A percentile compares a stretch with the other conserved stretches of the same genome.
These are phyloP conservation scores for Arctostaphylos glauca DNA, from an alignment of 148 eudicot genomes.

Conservation along the genomic window DNA sequence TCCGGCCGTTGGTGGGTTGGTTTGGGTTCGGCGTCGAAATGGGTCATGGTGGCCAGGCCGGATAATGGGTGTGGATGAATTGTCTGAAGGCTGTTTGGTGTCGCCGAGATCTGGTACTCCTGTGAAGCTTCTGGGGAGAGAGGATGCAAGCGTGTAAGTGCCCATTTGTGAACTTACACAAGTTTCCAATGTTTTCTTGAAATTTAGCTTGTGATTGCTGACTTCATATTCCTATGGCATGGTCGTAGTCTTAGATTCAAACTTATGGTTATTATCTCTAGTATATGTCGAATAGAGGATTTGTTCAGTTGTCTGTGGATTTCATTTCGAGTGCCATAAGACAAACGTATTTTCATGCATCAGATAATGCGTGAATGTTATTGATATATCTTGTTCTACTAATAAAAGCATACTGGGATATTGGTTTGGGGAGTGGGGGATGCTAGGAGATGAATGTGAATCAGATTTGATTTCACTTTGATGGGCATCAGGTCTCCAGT, in stretches of 20 bases:
- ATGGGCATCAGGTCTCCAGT: neutral
- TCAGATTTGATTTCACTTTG: neutral
- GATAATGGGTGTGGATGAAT: constrained; percentile 51
- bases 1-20: constrained; percentile 56
- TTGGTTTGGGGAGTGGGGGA: neutral
- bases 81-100: constrained; percentile 35
- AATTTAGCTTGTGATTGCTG: neutral
- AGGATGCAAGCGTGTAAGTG: constrained; percentile 80
- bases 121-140: constrained; percentile 73
- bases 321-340: neutral
- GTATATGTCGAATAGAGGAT: neutral
- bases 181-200: neutral
- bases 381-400: neutral
- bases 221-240: neutral
- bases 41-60: constrained; percentile 96
- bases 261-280: neutral
- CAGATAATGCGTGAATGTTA: neutral
- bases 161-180: constrained; percentile 9
- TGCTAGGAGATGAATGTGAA: neutral
- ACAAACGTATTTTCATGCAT: neutral
- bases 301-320: neutral
- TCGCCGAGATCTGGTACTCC: constrained; percentile 61
- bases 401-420: neutral
- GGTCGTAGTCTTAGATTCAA: neutral
- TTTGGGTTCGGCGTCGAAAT: constrained; percentile 76